These are phyloP conservation scores for Gillenia trifoliata DNA, from an alignment of 306 rosid species.

Conservation along the genomic window DNA sequence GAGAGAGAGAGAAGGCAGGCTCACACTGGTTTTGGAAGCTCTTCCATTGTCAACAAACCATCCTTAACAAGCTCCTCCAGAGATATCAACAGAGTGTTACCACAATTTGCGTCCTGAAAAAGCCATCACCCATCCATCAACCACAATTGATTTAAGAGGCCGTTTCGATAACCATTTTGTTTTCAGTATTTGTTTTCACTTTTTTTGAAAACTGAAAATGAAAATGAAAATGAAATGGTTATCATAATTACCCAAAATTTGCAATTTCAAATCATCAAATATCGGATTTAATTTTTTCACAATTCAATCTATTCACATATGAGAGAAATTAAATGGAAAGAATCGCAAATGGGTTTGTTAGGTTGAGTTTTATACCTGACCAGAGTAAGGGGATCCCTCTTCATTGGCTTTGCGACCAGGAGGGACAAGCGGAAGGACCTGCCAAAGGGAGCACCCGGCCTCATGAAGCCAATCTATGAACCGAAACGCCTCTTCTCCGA, in stretches of 20 bases:
- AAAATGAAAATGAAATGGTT: too few relatives aligned
- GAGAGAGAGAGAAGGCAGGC: conserved; percentile 13
- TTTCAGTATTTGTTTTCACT: too few relatives aligned
- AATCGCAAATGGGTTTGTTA: not conserved
- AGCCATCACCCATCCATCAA: not conserved
- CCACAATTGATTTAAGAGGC: not conserved
- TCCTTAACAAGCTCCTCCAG: conserved; percentile 84
- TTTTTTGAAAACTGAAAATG: too few relatives aligned
- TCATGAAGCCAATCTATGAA: conserved; percentile 81
- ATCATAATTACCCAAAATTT: not conserved
- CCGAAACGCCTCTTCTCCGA: conserved; percentile 72
- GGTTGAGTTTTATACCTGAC: conserved; percentile 37
- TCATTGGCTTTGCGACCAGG: conserved; percentile 87
- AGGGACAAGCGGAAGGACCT: conserved; percentile 97
- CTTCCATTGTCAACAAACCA: conserved; percentile 74
- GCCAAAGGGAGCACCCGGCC: conserved; percentile 85
- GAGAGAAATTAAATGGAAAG: not conserved
- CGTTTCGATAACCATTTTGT: too few relatives aligned
- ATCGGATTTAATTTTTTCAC: too few relatives aligned
- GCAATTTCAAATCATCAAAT: not conserved
- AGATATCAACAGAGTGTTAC: conserved; percentile 88
- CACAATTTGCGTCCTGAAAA: conserved; percentile 91
- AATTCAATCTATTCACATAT: too few relatives aligned
- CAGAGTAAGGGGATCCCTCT: conserved; percentile 70
- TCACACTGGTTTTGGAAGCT: conserved; percentile 83